A percentile compares a stretch with the other conserved stretches of the same genome.
These are phyloP conservation scores for Mucor velutinosus DNA, from an alignment of 371 early-diverging fungal genomes.

Conservation along the genomic window DNA sequence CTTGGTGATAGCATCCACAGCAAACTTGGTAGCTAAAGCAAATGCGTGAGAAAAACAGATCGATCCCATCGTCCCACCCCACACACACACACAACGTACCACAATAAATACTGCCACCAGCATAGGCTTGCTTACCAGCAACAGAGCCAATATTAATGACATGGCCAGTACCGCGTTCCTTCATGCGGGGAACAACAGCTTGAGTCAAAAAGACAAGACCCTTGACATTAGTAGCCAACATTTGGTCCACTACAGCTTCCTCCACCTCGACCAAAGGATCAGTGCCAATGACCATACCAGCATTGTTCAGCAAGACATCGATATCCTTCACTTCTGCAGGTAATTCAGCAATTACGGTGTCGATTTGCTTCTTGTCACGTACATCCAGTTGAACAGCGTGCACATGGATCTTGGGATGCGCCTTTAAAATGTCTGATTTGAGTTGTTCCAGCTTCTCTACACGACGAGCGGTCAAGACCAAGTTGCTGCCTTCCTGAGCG, in stretches of 20 bases:
- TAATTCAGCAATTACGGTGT: slow-evolving; percentile 54
- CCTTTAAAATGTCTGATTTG: slow-evolving; percentile 48
- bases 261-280: slow-evolving; percentile 72
- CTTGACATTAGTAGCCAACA: slow-evolving; percentile 93
- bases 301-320: slow-evolving; percentile 80
- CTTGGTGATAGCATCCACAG: slow-evolving; percentile 83
- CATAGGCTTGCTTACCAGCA: slow-evolving; percentile 73
- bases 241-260: slow-evolving; percentile 71
- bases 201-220: slow-evolving; percentile 82
- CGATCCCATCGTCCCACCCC: background rate
- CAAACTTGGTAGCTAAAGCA: slow-evolving; percentile 79
- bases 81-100: slow-evolving; percentile 21
- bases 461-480: slow-evolving; percentile 85
- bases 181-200: slow-evolving; percentile 86
- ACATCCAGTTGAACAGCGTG: slow-evolving; percentile 78
- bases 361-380: slow-evolving; percentile 59
- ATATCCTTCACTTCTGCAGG: slow-evolving; percentile 62
- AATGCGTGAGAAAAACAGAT: slow-evolving; percentile 5
- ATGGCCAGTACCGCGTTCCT: slow-evolving; percentile 71
- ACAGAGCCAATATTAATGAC: slow-evolving; percentile 91
- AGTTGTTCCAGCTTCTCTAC: slow-evolving; percentile 67
- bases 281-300: slow-evolving; percentile 79
- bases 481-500: slow-evolving; percentile 78
- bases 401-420: slow-evolving; percentile 61
- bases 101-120: slow-evolving; percentile 87